These are phyloP conservation scores for Pleurotus salmoneostramineus DNA, from an alignment of 768 basidiomycete genomes.

Conservation along the genomic window DNA sequence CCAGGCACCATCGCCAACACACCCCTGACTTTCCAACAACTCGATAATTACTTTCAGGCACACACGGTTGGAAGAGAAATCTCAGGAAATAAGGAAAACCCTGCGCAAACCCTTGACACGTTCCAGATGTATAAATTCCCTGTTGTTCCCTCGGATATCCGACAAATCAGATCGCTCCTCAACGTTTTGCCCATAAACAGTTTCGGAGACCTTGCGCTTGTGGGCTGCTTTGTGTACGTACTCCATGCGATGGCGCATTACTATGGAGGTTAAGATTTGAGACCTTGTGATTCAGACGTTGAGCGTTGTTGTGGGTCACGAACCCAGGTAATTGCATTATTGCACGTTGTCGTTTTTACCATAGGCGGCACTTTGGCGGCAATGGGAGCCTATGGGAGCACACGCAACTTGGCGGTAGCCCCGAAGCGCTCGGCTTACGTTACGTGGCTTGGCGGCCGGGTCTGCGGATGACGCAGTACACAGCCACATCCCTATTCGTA, in stretches of 20 bases:
- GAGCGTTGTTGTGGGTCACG: too few species aligned
- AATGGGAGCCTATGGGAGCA: too few species aligned
- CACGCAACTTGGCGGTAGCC: too few species aligned
- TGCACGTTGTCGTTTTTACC: background rate
- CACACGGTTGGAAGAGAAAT: background rate
- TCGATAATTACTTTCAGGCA: background rate
- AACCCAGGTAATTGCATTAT: background rate
- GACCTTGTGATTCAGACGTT: too few species aligned
- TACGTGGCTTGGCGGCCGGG: too few species aligned
- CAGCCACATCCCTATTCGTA: slow-evolving; percentile 6
- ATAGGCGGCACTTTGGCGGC: too few species aligned
- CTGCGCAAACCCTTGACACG: background rate
- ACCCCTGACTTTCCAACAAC: background rate
- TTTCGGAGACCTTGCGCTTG: too few species aligned
- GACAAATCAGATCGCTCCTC: background rate
- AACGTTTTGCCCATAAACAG: background rate
- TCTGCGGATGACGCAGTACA: background rate
- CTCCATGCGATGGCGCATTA: too few species aligned
- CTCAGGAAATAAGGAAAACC: background rate
- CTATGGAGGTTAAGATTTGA: too few species aligned
- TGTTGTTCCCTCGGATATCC: background rate
- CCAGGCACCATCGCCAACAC: background rate
- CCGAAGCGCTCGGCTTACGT: too few species aligned
- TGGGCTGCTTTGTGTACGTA: too few species aligned
- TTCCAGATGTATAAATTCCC: background rate